phyloP scores from a whole-genome alignment of 352 stramenopile genomes.

The Pythium phragmiticola region DNA sequence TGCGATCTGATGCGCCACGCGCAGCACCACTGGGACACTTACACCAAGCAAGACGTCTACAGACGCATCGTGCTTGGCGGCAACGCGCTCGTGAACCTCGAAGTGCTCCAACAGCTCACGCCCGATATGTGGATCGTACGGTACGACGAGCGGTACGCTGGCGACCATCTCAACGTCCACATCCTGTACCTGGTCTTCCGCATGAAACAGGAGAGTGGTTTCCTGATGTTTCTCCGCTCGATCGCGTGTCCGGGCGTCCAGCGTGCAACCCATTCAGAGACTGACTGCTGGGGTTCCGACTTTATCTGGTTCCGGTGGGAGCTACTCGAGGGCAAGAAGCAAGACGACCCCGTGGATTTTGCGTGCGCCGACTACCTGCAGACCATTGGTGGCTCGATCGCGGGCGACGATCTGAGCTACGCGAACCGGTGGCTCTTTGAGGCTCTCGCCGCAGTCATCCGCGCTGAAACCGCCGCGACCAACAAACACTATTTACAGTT shows the following conservation, averaged over 20 bases:
- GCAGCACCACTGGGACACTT: constrained; percentile 12
- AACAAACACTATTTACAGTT: background rate
- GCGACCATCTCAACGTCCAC: constrained; percentile 12
- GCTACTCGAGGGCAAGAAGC: constrained; percentile 1
- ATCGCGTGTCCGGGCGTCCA: constrained; percentile 12
- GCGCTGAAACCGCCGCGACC: background rate
- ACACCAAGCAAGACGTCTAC: constrained; percentile 14
- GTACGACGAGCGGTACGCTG: constrained; percentile 17
- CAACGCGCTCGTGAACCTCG: background rate
- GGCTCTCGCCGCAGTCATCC: background rate
- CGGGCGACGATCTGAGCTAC: background rate
- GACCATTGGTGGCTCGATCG: background rate
- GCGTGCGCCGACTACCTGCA: background rate
- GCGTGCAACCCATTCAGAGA: background rate
- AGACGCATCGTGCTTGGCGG: constrained; percentile 7
- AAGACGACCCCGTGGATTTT: background rate
- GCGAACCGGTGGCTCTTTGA: background rate
- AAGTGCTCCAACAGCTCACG: constrained; percentile 10
- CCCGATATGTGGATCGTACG: constrained; percentile 10
- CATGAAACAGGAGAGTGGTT: constrained; percentile 5
- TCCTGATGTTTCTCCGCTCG: constrained; percentile 5
- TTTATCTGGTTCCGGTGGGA: constrained; percentile 22
- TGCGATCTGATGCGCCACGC: constrained; percentile 12
- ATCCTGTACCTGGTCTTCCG: constrained; percentile 18
- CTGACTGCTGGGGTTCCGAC: constrained; percentile 16